Evolutionary conservation across 2,329 filamentous ascomycete species (phyloP).

Genomic region (Didymella keratinophila): DNA sequence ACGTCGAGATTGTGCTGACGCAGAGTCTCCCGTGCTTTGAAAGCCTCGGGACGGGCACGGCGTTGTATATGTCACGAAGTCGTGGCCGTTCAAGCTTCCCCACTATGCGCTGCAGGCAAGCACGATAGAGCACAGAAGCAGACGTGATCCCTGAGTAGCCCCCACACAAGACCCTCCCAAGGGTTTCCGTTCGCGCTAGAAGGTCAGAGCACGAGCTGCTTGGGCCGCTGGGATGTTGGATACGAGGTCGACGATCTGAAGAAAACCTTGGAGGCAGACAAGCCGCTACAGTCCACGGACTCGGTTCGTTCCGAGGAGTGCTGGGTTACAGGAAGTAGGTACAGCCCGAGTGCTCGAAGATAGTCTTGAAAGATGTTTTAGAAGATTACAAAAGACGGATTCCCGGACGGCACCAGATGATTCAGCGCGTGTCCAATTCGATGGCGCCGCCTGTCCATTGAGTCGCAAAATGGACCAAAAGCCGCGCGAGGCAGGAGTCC

Average conservation of each 20-base stretch:
- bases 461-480: conserved; percentile 3
- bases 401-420: not conserved
- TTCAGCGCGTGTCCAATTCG: not conserved
- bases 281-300: conserved; percentile 20
- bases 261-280: conserved; percentile 12
- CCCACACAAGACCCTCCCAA: conserved; percentile 18
- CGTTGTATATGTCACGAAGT: conserved; percentile 11
- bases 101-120: conserved; percentile 18
- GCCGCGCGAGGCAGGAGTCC: conserved; percentile 8
- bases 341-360: not conserved
- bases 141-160: conserved; percentile 22
- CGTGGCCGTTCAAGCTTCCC: conserved; percentile 16
- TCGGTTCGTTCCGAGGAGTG: conserved; percentile 26
- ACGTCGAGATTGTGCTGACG: conserved; percentile 8
- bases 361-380: not conserved
- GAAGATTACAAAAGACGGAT: not conserved
- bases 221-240: not conserved
- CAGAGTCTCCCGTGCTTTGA: not conserved
- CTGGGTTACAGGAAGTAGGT: not conserved
- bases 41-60: not conserved
- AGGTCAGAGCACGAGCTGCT: conserved; percentile 21
- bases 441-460: conserved; percentile 4
- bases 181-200: conserved; percentile 26
- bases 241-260: conserved; percentile 11
- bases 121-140: conserved; percentile 21